Evolutionary conservation across 441 rosid genomes (phyloP).

Genomic region (Aleurites moluccanus): DNA sequence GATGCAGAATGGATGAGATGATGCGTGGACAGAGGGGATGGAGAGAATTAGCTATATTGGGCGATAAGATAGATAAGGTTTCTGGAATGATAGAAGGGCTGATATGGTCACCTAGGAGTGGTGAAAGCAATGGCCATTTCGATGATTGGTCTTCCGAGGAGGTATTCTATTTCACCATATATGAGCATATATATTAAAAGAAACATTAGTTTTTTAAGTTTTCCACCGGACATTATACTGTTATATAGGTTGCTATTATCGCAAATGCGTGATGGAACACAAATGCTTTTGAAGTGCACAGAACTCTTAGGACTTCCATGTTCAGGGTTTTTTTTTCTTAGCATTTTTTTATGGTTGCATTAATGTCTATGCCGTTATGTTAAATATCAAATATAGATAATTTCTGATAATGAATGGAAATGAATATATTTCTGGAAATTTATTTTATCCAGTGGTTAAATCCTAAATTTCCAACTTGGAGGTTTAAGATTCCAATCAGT

Average conservation of each 20-base stretch:
- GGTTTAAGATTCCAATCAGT: too few species aligned
- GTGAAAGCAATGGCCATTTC: conserved; percentile 49
- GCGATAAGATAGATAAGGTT: conserved; percentile 73
- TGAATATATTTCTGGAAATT: neutral
- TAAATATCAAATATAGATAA: neutral
- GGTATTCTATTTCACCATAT: conserved; percentile 33
- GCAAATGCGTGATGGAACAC: neutral
- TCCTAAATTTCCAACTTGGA: too few species aligned
- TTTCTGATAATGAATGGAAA: neutral
- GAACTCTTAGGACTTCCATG: neutral
- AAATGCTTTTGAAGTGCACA: neutral
- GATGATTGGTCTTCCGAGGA: conserved; percentile 71
- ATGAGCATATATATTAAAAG: neutral
- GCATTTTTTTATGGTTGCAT: too few species aligned
- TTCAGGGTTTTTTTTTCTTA: neutral
- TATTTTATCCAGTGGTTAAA: too few species aligned
- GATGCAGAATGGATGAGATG: conserved; percentile 91
- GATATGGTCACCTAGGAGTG: conserved; percentile 71
- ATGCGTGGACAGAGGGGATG: conserved; percentile 96
- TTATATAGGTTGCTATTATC: neutral
- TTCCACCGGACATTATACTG: neutral
- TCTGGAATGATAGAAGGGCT: conserved; percentile 83
- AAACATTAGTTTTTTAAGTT: neutral
- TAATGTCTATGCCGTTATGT: too few species aligned
- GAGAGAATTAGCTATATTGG: conserved; percentile 79